Evolutionary conservation across 192 early-diverging fungal species (phyloP).

Genomic region (Podila verticillata): DNA sequence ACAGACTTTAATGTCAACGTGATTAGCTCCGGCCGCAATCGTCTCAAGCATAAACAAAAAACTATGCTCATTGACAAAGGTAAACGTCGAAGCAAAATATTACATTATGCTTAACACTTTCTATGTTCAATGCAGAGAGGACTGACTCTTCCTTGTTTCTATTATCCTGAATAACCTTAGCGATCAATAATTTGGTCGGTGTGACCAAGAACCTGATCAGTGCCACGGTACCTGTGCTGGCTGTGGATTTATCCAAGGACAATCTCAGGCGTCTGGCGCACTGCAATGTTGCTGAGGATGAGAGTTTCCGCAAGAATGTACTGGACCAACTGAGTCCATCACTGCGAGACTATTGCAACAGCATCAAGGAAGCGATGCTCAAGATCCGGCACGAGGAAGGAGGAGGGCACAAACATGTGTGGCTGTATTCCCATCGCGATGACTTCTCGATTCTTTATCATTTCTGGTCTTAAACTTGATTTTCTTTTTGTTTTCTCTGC

Average conservation of each 20-base stretch:
- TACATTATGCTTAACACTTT: constrained; percentile 37
- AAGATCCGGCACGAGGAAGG: constrained; percentile 59
- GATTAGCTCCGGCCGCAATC: constrained; percentile 54
- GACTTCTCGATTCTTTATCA: constrained; percentile 70
- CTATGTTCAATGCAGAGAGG: constrained; percentile 42
- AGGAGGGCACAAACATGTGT: constrained; percentile 62
- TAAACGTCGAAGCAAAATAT: constrained; percentile 4
- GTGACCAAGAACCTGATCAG: constrained; percentile 63
- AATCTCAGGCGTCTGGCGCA: constrained; percentile 64
- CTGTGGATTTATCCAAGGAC: constrained; percentile 70
- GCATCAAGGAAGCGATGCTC: constrained; percentile 49
- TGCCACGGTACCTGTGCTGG: constrained; percentile 66
- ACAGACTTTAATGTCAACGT: constrained; percentile 57
- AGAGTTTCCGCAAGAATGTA: constrained; percentile 66
- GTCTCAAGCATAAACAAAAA: constrained; percentile 68
- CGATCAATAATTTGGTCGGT: constrained; percentile 62
- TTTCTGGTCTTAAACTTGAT: constrained; percentile 44
- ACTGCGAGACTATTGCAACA: constrained; percentile 58
- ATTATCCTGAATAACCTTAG: constrained; percentile 32
- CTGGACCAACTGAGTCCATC: constrained; percentile 52
- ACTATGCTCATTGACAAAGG: constrained; percentile 66
- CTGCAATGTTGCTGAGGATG: constrained; percentile 69
- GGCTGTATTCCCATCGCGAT: constrained; percentile 78
- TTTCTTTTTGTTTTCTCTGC: neutral
- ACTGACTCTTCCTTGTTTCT: constrained; percentile 17